Evolutionary conservation across 148 eudicot species (phyloP).

Genomic region (Nepenthes mirabilis): DNA sequence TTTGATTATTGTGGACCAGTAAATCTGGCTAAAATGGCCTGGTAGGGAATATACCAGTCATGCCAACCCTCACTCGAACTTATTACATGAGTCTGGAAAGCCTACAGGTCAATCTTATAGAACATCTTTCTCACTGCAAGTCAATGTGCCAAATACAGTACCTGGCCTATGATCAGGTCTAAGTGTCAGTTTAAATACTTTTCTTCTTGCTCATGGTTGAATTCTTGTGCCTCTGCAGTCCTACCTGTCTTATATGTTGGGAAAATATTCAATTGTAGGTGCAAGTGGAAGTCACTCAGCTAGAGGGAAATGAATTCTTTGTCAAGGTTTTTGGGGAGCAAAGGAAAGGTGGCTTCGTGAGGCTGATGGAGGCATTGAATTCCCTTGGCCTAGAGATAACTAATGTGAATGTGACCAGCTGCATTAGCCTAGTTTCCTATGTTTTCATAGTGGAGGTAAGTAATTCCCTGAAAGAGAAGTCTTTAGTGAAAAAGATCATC

Average conservation of each 20-base stretch:
- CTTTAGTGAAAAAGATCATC: not conserved
- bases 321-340: slow-evolving; percentile 91
- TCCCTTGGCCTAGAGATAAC: slow-evolving; percentile 69
- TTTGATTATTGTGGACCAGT: too few species aligned
- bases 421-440: slow-evolving; percentile 59
- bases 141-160: too few species aligned
- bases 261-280: slow-evolving; percentile 29
- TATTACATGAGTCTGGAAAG: too few species aligned
- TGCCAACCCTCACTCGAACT: too few species aligned
- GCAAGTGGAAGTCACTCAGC: slow-evolving; percentile 74
- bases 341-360: slow-evolving; percentile 73
- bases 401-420: slow-evolving; percentile 62
- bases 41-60: too few species aligned
- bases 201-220: too few species aligned
- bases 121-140: too few species aligned
- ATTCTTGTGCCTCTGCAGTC: not conserved
- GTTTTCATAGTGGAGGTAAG: slow-evolving; percentile 80
- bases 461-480: not conserved
- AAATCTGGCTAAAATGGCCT: too few species aligned
- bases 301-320: slow-evolving; percentile 77
- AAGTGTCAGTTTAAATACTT: too few species aligned
- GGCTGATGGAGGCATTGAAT: slow-evolving; percentile 63
- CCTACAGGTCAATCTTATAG: too few species aligned
- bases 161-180: too few species aligned
- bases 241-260: not conserved